Evolutionary conservation across 805 yeast genomes (phyloP), one percentile per base, ranked within the genome.

Genomic region (Candida incommunis): DNA sequence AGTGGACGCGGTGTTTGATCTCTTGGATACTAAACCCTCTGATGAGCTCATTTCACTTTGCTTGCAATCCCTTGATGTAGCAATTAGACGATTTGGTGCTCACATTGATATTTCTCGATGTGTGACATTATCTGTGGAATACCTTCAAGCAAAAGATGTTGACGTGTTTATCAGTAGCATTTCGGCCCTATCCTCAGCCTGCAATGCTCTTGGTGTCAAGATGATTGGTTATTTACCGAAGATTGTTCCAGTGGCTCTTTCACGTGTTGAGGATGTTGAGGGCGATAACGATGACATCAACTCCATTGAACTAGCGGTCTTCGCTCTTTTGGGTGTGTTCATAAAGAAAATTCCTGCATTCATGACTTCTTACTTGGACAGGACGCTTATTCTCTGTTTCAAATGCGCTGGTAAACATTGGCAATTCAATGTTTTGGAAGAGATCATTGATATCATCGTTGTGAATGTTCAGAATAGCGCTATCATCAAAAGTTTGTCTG

Each of bases 311-410:
- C 68, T 84, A 15, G 75, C 96, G 0, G 71, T 80, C 15, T 63
- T 85, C 47, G 73, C 85, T 27, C 67, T 90, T 41, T 69, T 84
- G 46, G 78, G 95, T 3, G 74, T 87, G 40, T 69, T 85, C 55
- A 66, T 88, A 43, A 84, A 80, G 62, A 78, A 84, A 53, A 78
- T 92, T 51, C 96, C 98, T 27, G 80, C 83, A 9, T 90, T 90
- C 58, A 72, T 90, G 63, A 67, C 76, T 37, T 76, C 90, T 2
- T 78, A 77, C 52, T 66, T 86, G 54, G 72, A 70, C 44, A 77
- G 77, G 27, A 73, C 86, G 40, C 64, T 88, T 43, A 64, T 67
- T 41, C 68, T 79, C 3, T 65, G 82, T 23, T 54, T 67, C 41
- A 42, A 50, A 13, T 52, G 64, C 13, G 52, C 48, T 16, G 72